phyloP scores from a whole-genome alignment of 768 basidiomycete genomes.

The Podaxis mareebaensis region DNA sequence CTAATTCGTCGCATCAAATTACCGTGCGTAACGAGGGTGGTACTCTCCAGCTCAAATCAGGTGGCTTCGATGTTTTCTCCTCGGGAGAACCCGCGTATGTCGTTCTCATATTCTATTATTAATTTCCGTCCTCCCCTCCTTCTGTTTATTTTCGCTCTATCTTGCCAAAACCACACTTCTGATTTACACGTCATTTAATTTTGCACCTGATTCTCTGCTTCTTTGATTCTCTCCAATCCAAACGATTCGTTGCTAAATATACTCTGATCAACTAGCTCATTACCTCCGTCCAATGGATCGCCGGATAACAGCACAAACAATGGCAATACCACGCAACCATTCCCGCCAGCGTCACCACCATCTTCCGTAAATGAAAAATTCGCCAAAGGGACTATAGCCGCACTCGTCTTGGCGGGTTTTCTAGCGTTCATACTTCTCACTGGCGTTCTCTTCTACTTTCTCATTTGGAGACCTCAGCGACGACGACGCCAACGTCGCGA shows the following conservation, averaged over 20 bases:
- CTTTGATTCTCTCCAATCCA: background rate
- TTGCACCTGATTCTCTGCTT: background rate
- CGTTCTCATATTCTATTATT: background rate
- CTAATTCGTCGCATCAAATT: conserved; percentile 47
- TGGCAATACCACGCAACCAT: conserved; percentile 20
- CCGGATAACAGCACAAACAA: background rate
- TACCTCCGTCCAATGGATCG: conserved; percentile 14
- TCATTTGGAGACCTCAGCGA: conserved; percentile 48
- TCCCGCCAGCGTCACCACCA: conserved; percentile 21
- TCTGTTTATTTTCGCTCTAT: conserved; percentile 23
- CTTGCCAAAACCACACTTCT: background rate
- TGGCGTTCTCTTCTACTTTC: conserved; percentile 41
- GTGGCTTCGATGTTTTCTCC: conserved; percentile 49
- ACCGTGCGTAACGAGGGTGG: conserved; percentile 58
- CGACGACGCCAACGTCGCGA: conserved; percentile 24
- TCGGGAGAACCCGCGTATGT: conserved; percentile 29
- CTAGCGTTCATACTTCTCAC: conserved; percentile 49
- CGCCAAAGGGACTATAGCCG: conserved; percentile 63
- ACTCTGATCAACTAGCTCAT: conserved; percentile 2
- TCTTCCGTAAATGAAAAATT: conserved; percentile 20
- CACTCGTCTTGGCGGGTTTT: conserved; percentile 56
- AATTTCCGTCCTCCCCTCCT: conserved; percentile 11
- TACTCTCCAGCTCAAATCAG: conserved; percentile 48
- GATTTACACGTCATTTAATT: conserved; percentile 16
- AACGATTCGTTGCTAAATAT: conserved; percentile 4